Base-by-base conservation (phyloP, 1,284 basidiomycete genomes). In the Coriolopsis trogii region DNA sequence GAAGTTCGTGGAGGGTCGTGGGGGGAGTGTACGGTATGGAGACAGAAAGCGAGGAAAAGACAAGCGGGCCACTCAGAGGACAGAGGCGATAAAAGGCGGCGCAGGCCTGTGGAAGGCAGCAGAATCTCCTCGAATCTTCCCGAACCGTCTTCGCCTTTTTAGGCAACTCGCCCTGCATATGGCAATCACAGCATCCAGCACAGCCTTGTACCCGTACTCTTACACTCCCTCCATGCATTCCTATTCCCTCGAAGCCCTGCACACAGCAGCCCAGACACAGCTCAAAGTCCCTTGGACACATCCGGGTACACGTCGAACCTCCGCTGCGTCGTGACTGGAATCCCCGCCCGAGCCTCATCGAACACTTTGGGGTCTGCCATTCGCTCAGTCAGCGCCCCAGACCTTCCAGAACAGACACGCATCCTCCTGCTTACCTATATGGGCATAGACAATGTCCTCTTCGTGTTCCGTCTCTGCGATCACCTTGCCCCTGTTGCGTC, bases 301-400 rank as follows among this genome's bases (percentile, higher is more conserved):
- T 95, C 88, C 4, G 80, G 75, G 67, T 97, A 98, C 45, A 96
- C 91, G 71, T 96, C 95, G 67, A 96, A 97, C 49, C 95, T 81
- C 52, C 94, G 74, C 70, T 98, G 95, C 20, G 75, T 81, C 1
- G 91, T 94, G 16, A 98, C 91, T 12, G 94, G 94, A 49, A 96
- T 91, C 12, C 90, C 90, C 47, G 80, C 76, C 34, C 95, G 81
- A 8, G 92, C 87, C 5, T 85, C 82, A 33, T 80, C 66, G 58
- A 94, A 77, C 41, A 78, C 68, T 53, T 85, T 74, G 6, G 93
- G 83, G 63, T 95, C 94, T 95, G 69, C 44, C 36, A 16, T 46
- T 10, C 42, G 13, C 49, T 59, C 6, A 56, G 34, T 53, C 38
- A 55, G 49, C 47, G n/a, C n/a, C 10, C 31, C 15, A 40, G 44